Percentiles rank a stretch among this genome's conserved stretches.
Evolutionary conservation across 2,329 filamentous ascomycete species (phyloP).

Genomic region (Hymenoscyphus linearis): DNA sequence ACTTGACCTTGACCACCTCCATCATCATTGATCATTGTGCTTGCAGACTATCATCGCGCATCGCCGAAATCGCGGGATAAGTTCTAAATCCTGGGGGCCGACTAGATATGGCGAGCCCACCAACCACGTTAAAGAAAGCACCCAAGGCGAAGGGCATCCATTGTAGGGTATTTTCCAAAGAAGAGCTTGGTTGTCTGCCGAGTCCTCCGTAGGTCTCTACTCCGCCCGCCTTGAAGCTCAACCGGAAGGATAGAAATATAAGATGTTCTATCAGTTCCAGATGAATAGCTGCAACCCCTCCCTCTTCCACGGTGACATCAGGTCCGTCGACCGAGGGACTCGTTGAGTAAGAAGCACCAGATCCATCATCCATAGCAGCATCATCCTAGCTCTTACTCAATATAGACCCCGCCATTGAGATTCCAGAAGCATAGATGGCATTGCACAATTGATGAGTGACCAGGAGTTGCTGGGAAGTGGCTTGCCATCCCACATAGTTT

Average conservation of each 20-base stretch:
- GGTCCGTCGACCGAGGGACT: not conserved
- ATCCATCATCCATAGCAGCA: slow-evolving; percentile 9
- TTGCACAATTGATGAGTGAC: slow-evolving; percentile 16
- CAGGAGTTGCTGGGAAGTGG: slow-evolving; percentile 9
- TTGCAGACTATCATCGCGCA: not conserved
- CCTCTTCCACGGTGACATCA: not conserved
- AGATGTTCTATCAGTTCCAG: not conserved
- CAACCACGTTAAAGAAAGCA: not conserved
- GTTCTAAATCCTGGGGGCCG: not conserved
- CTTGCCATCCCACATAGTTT: slow-evolving; percentile 4
- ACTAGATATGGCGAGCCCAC: not conserved
- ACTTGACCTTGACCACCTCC: slow-evolving; percentile 2
- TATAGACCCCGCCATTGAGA: slow-evolving; percentile 18
- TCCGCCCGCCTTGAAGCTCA: not conserved
- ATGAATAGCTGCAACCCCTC: not conserved
- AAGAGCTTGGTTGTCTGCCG: no score
- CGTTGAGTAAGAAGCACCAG: not conserved
- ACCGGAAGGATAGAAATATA: not conserved
- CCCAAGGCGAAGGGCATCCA: not conserved
- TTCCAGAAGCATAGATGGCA: slow-evolving; percentile 16
- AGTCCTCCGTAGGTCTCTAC: no score
- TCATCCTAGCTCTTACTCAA: slow-evolving; percentile 15
- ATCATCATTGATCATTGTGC: slow-evolving; percentile 1
- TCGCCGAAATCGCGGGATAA: not conserved
- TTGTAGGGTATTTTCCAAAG: not conserved